Base-by-base conservation (phyloP, 2,329 filamentous ascomycete genomes). In the Alternaria incomplexa region DNA sequence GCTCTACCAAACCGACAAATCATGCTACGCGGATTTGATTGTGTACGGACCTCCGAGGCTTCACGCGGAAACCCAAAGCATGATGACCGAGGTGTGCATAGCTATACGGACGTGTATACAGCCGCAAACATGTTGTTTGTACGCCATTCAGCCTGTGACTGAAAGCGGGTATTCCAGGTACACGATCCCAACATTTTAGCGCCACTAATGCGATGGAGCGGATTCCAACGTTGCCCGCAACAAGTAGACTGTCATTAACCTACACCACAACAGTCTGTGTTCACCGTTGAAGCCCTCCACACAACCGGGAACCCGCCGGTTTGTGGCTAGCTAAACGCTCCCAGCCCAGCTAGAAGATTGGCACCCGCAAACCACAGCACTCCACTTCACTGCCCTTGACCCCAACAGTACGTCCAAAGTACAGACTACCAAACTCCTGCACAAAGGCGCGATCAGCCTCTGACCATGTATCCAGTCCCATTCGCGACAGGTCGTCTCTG, bases 381-480 rank as follows among this genome's bases (percentile, higher is more conserved):
- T 92, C 89, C 3, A 93, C 83, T n/a, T 87, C 87, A 73, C 89
- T 89, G 36, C 88, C 87, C 75, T 92, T 87, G 20, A 93, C 86
- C 67, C 85, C 84, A 10, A 88, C 89, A 50, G 83, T 79, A 15
- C 89, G 83, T 28, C 83, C 87, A 80, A 93, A 93, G 80, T 92
- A 95, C 66, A 87, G 80, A 65, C 79, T 83, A 47, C 87, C 82
- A 54, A 91, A 82, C 58, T 89, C 88, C 65, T 82, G 82, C 15
- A 93, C 85, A 73, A 94, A 95, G 3, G 83, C 83, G n/a, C 86
- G 87, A 75, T 95, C 92, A 15, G 83, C 83, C 30, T 85, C 83
- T 74, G 90, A 93, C 91, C 92, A 96, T 1, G 89, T 84, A 71
- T 96, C 92, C 20, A 96, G 84, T 0, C 92, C 92, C 88, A 95